Evolutionary conservation across 2,329 filamentous ascomycete genomes (phyloP), one percentile per base, ranked within the genome.

Genomic region (Aspergillus cejpii): DNA sequence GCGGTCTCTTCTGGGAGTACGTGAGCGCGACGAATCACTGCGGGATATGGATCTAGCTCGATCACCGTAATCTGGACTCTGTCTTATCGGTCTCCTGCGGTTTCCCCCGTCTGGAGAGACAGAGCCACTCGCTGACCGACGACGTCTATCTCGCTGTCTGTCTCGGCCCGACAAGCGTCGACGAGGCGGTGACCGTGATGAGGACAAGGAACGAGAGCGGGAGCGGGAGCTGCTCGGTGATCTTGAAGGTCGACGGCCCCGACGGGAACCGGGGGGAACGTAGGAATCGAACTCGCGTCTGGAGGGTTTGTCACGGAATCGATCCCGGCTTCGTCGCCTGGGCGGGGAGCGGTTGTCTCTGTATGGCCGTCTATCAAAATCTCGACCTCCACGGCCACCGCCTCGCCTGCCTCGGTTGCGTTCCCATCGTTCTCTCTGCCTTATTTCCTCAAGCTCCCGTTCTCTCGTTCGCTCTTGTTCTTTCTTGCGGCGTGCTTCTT

Each of bases 381-480:
- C 69, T 44, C 65, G 62, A 44, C 60, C 57, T 44, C 61, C 61
- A 33, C 61, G 58, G 36, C 62, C 63, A 41, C 63, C 62, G 33
- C 66, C 60, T 43, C 64, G 60, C 43, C 68, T 56, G 45, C 65
- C 57, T 39, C 67, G 58, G 31, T 55, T 56, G 14, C 67, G 66
- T 34, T 71, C 67, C 12, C 58, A 59, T 34, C 71, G 66, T 49
- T 74, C 71, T 39, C 68, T 63, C 45, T 85, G 81, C 60, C 86
- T 79, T 43, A 87, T 72, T 31, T 76, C 75, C 51, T 84, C 78
- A 33, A 87, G 59, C 41, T 88, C 83, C 49, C 81, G 80, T 48
- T 92, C 86, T 45, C 85, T 81, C 39, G 79, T 75, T 55, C 82
- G 78, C 47, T 85, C 78, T 44, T 84, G 79, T 59, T 91, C 85